Conservation (phyloP, 2,329 filamentous ascomycete species). For the Davidsoniella neocaledoniae region DNA sequence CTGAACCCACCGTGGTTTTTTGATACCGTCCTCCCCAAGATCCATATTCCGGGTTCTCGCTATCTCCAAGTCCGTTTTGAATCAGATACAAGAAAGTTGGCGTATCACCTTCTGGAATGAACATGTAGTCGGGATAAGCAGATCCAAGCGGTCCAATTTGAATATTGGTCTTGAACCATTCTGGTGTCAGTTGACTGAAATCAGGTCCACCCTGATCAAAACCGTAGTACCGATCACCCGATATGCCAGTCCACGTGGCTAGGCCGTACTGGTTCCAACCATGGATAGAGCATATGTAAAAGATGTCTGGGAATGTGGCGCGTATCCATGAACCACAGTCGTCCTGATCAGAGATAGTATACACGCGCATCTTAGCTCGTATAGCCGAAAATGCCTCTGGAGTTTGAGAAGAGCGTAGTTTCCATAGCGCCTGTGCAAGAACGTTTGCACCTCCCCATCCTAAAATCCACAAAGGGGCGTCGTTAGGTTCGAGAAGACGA, state of each 20-base stretch:
- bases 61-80: conserved; percentile 29
- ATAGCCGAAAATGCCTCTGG: conserved; percentile 16
- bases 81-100: conserved; percentile 33
- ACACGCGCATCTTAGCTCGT: conserved; percentile 29
- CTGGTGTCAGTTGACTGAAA: conserved; percentile 27
- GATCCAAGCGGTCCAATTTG: conserved; percentile 29
- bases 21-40: conserved; percentile 33
- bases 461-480: conserved; percentile 33
- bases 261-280: conserved; percentile 37
- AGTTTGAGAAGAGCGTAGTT: conserved; percentile 17
- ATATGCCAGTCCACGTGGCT: conserved; percentile 40
- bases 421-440: conserved; percentile 30
- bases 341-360: conserved; percentile 43
- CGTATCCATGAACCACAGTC: conserved; percentile 40
- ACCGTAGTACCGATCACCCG: conserved; percentile 19
- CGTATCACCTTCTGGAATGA: conserved; percentile 36
- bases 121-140: conserved; percentile 29
- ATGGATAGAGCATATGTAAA: conserved; percentile 39
- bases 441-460: conserved; percentile 37
- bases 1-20: too few species aligned
- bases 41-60: conserved; percentile 29
- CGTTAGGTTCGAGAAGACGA: conserved; percentile 14
- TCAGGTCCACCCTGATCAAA: conserved; percentile 27
- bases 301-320: conserved; percentile 32
- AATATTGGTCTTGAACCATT: conserved; percentile 36